Conservation (phyloP, 768 basidiomycete genomes). For the Psilocybe tampanensis region DNA sequence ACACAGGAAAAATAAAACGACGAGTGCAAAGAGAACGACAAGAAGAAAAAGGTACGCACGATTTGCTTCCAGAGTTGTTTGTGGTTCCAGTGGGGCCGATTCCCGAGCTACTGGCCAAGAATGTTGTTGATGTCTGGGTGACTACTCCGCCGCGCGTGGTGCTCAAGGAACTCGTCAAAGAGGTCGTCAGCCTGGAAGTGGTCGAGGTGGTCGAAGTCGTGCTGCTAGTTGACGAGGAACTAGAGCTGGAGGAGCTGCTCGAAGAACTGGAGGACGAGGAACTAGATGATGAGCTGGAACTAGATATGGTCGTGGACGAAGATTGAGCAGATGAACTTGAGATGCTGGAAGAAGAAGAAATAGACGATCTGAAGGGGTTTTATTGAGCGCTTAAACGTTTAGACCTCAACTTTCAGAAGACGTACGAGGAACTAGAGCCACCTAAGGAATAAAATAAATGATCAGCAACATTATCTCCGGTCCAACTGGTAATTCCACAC, state of each 20-base stretch:
- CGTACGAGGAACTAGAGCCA: background rate
- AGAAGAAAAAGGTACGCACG: slow-evolving; percentile 10
- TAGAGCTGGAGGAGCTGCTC: slow-evolving; percentile 1
- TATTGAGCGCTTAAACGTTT: background rate
- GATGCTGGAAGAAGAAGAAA: background rate
- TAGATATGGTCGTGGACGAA: background rate
- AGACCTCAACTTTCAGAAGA: background rate
- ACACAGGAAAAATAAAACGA: background rate
- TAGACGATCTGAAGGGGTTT: background rate
- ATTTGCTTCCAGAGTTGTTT: slow-evolving; percentile 3
- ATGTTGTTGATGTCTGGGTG: slow-evolving; percentile 21
- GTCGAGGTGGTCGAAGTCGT: slow-evolving; percentile 12
- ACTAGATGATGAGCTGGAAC: background rate
- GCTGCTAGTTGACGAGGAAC: slow-evolving; percentile 11
- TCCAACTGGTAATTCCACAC: background rate
- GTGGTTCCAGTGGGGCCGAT: background rate
- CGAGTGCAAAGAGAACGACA: background rate
- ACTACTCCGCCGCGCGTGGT: slow-evolving; percentile 10
- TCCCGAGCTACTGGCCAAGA: slow-evolving; percentile 8
- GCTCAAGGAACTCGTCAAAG: background rate
- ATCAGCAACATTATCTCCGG: background rate
- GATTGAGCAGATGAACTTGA: background rate
- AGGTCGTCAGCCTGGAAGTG: background rate
- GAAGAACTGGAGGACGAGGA: background rate
- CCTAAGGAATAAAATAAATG: background rate